Evolutionary conservation across 257 asterid species (phyloP).

Genomic region (Ilex asprella): DNA sequence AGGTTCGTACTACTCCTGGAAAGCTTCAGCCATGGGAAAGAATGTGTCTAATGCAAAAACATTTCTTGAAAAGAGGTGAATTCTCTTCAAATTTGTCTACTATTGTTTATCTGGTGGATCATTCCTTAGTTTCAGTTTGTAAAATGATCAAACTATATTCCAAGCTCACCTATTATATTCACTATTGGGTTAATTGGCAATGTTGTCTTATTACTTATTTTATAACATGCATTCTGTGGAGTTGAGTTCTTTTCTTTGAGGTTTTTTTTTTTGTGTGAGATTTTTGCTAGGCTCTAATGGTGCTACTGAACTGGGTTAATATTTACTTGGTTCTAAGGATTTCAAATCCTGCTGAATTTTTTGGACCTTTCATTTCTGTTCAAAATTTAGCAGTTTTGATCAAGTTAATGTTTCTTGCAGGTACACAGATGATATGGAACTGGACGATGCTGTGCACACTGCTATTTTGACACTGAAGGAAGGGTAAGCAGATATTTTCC

Average conservation of each 20-base stretch:
- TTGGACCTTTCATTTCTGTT: not conserved
- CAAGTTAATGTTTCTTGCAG: conserved; percentile 28
- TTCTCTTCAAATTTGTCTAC: not conserved
- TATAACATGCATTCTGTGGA: no score
- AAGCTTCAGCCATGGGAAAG: conserved; percentile 99
- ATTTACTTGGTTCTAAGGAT: no score
- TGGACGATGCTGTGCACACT: conserved; percentile 98
- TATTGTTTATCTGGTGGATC: no score
- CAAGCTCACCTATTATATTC: no score
- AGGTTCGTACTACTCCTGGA: conserved; percentile 98
- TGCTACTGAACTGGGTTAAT: no score
- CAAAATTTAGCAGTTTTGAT: not conserved
- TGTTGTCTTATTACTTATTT: no score
- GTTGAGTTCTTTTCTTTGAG: no score
- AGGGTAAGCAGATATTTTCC: conserved; percentile 48
- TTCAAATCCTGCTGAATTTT: not conserved
- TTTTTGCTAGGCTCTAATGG: no score
- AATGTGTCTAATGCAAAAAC: conserved; percentile 98
- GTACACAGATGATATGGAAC: conserved; percentile 97
- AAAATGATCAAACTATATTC: no score
- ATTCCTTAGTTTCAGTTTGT: no score
- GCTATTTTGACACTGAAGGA: conserved; percentile 97
- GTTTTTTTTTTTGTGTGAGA: no score
- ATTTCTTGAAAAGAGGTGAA: conserved; percentile 89
- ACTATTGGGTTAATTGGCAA: no score